phyloP scores from a whole-genome alignment of 257 asterid species.

The Solanum paucissectum region DNA sequence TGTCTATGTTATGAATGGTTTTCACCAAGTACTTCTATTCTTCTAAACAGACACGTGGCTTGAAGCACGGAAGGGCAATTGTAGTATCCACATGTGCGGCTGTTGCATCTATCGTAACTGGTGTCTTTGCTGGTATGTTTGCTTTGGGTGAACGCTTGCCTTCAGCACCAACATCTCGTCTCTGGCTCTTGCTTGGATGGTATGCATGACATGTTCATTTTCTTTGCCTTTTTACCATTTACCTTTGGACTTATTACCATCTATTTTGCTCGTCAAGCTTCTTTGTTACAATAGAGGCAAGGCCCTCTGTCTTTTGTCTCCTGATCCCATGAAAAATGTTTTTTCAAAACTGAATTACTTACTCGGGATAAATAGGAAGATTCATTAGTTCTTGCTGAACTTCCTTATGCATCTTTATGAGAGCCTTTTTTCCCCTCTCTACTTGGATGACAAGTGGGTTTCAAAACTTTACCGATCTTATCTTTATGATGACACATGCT shows the following conservation, averaged over 20 bases:
- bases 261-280: neutral
- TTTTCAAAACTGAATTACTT: neutral
- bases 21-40: neutral
- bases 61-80: slow-evolving; percentile 97
- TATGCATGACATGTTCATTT: slow-evolving; percentile 12
- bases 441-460: neutral
- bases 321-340: neutral
- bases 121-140: slow-evolving; percentile 95
- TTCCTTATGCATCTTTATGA: neutral
- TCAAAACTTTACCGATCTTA: neutral
- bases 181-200: slow-evolving; percentile 85
- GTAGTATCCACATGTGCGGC: slow-evolving; percentile 98
- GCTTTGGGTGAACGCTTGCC: slow-evolving; percentile 90
- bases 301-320: neutral
- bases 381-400: neutral
- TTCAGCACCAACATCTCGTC: slow-evolving; percentile 71
- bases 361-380: neutral
- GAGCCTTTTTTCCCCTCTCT: neutral
- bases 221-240: neutral
- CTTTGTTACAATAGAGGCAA: neutral
- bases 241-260: neutral
- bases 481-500: neutral
- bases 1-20: neutral
- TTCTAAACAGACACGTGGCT: slow-evolving; percentile 63
- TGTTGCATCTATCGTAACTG: slow-evolving; percentile 93